Base-by-base conservation (phyloP, 805 yeast species). In the Candida koratica region DNA sequence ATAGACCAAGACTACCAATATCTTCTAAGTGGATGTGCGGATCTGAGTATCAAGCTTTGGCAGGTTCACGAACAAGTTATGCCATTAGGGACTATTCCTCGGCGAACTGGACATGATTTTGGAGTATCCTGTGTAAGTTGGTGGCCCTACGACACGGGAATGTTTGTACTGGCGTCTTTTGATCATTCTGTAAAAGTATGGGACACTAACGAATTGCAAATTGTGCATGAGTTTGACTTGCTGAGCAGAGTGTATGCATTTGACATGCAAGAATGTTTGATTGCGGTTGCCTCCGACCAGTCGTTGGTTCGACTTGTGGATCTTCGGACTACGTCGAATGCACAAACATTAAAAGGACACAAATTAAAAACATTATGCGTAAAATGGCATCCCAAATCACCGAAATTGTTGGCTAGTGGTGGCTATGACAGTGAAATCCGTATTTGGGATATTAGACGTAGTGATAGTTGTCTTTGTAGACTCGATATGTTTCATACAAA, bases 111-210 rank as follows among this genome's bases (percentile, higher is more conserved):
- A 11, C 97, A 89, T 52, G 55, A 61, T 13, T 86, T 69, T 53
- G 95, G 96, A 0, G 68, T 89, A 0, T 83, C 95, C 0, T 60
- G 75, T 11, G 64, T 85, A 1, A 67, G 71, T 48, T 89, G 97
- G 97, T 90, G 96, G 90, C 88, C 93, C 0, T 63, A 64, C 29
- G 97, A 89, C 56, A 77, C 80, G 22, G 96, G 96, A 1, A 70
- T 89, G 79, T 88, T 87, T 61, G 69, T 87, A 13, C 73, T 87
- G 3, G 77, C 87, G 1, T 85, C 96, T 0, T 86, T 79, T 55
- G 97, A 89, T 56, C 77, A 74, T 39, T 73, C 77, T 0, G 73
- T 88, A 15, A 83, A 80, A 43, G 67, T 87, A 1, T 89, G 95
- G 94, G 96, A 87, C 52, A 72, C 96, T 0, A 71, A 71, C 37